These are phyloP conservation scores for Argentina anserina DNA, from an alignment of 306 rosid genomes.

Conservation along the genomic window DNA sequence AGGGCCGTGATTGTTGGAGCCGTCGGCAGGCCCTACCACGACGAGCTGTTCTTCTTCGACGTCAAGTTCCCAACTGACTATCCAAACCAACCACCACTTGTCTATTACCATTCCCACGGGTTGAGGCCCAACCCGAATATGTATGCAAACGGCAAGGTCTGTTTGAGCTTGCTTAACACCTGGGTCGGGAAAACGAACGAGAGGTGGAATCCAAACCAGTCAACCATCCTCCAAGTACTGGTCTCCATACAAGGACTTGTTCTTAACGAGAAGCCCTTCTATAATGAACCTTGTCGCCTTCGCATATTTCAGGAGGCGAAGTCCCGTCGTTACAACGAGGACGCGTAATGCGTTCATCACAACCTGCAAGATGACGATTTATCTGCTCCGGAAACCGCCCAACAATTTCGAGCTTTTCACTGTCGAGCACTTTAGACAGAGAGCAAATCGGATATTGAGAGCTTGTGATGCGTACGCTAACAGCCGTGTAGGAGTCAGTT, in stretches of 20 bases:
- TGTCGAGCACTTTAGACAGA: conserved; percentile 14
- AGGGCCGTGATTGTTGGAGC: conserved; percentile 52
- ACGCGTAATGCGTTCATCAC: conserved; percentile 22
- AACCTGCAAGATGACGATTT: conserved; percentile 18
- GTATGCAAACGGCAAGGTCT: conserved; percentile 32
- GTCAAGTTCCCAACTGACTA: conserved; percentile 31
- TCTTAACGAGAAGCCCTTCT: conserved; percentile 50
- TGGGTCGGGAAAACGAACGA: conserved; percentile 33
- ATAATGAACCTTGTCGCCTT: conserved; percentile 36
- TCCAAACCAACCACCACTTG: conserved; percentile 37
- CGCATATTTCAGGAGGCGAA: background rate
- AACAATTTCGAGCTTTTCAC: conserved; percentile 35
- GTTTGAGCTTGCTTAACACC: conserved; percentile 63
- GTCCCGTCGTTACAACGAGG: conserved; percentile 29
- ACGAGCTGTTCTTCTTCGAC: conserved; percentile 59
- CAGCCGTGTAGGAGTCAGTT: conserved; percentile 31
- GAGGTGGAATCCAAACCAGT: conserved; percentile 41
- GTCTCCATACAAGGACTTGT: conserved; percentile 60
- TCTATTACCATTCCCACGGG: conserved; percentile 45
- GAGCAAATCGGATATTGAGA: conserved; percentile 22
- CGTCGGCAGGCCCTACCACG: conserved; percentile 59
- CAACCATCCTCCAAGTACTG: conserved; percentile 51
- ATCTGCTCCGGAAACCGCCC: conserved; percentile 31
- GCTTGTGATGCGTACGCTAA: conserved; percentile 39
- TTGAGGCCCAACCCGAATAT: conserved; percentile 44